Evolutionary conservation across 208 protist species (phyloP).

Genomic region (Crithidia sp.): DNA sequence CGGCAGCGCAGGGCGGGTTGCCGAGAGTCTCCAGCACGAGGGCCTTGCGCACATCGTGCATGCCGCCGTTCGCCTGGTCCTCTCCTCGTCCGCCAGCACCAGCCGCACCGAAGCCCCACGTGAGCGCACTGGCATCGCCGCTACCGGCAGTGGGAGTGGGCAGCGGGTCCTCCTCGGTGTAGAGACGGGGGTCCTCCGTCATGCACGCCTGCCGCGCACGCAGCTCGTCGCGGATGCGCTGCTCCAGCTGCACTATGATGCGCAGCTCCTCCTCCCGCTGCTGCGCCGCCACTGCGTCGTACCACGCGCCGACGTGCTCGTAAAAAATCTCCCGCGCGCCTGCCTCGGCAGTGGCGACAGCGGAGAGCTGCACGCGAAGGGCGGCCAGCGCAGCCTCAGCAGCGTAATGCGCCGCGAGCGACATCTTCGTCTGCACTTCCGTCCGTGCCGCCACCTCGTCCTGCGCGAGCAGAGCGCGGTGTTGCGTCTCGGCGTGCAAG

Average conservation of each 20-base stretch:
- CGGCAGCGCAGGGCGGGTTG: conserved; percentile 20
- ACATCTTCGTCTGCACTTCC: conserved; percentile 25
- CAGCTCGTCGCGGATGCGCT: conserved; percentile 53
- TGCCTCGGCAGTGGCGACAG: conserved; percentile 48
- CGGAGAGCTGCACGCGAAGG: conserved; percentile 41
- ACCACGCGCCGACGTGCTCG: conserved; percentile 39
- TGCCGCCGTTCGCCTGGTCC: not conserved
- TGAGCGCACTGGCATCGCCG: not conserved
- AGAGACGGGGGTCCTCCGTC: conserved; percentile 61
- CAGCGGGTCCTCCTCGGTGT: conserved; percentile 54
- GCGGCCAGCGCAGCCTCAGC: conserved; percentile 43
- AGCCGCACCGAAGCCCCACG: not conserved
- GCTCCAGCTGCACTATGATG: conserved; percentile 28
- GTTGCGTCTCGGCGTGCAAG: conserved; percentile 31
- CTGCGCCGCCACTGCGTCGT: conserved; percentile 26
- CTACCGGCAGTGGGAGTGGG: not conserved
- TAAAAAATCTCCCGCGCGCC: conserved; percentile 38
- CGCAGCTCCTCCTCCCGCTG: conserved; percentile 44
- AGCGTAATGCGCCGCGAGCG: conserved; percentile 38
- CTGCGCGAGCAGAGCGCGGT: conserved; percentile 18
- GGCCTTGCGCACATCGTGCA: conserved; percentile 36
- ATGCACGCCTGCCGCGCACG: conserved; percentile 43
- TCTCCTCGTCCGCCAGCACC: not conserved
- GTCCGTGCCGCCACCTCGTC: conserved; percentile 20
- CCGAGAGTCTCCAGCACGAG: conserved; percentile 52